Base-by-base conservation (phyloP, 768 basidiomycete species). In the Termitomyces eurrhizus region DNA sequence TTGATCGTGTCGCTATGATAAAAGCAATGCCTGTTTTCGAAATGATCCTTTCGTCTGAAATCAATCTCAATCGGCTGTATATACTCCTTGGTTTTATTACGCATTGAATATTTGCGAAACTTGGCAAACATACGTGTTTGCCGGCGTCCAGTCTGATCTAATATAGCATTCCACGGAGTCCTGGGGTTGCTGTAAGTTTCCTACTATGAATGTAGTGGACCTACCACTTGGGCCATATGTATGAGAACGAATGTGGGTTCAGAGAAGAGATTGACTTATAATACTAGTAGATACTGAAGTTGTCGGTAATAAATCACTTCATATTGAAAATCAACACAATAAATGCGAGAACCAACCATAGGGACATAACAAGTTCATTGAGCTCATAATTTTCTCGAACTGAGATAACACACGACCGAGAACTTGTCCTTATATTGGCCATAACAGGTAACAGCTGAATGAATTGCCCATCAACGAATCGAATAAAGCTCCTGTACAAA, bases 401-500 rank as follows among this genome's bases (percentile, higher is more conserved):
- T 7, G 2, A 18, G 29, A 54, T 29, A n/a, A 18, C 24, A 4
- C 4, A 12, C 9, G n/a, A 2, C 18, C n/a, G 7, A 54, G 16
- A 29, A 18, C 26, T 41, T 3, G 29, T 32, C 39, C 52, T 41
- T 26, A 7, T 14, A 24, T 26, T 36, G 16, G 13, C 21, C 11
- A 13, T 36, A 24, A 37, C 13, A 36, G 21, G 29, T 3, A 16
- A 37, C 7, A 14, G 13, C 7, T 26, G 21, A 37, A 29, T n/a
- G 14, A 39, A 2, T 6, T 9, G 7, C 12, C 41, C 41, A 42
- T 42, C 56, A 57, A 57, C 46, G 56, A 39, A 60, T 63, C 8
- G 68, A 70, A 65, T 66, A 69, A 9, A 57, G 64, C 65, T 67
- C 60, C 69, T 69, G 41, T 37, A 29, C 14, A 32, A 41, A 18